These are phyloP conservation scores for Knoxia roxburghii DNA, from an alignment of 257 asterid genomes.

Conservation along the genomic window DNA sequence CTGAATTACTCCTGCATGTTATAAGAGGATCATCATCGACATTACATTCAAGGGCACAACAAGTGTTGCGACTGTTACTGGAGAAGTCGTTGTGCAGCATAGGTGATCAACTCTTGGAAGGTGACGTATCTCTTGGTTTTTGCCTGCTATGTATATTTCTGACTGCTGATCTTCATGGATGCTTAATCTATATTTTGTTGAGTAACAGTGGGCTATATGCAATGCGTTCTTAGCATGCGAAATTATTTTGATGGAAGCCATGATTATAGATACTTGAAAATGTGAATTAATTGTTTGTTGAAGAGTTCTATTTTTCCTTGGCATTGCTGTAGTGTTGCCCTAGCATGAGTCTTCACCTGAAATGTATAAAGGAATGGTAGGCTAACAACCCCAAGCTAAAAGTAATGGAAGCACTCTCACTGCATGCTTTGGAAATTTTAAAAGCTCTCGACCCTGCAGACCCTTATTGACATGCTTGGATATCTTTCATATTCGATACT, in stretches of 20 bases:
- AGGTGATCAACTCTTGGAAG: slow-evolving; percentile 49
- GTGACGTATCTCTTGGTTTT: slow-evolving; percentile 30
- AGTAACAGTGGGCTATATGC: background rate
- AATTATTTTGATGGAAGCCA: background rate
- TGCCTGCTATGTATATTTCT: background rate
- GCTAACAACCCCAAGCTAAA: background rate
- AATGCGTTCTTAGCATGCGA: background rate
- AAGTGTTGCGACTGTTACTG: slow-evolving; percentile 44
- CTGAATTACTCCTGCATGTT: slow-evolving; percentile 57
- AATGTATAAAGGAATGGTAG: background rate
- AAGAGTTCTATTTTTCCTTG: background rate
- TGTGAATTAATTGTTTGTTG: background rate
- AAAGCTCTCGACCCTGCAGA: background rate
- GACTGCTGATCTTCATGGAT: background rate
- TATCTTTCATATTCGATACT: background rate
- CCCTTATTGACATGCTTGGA: background rate
- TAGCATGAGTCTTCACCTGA: background rate
- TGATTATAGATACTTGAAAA: background rate
- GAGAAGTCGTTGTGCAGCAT: slow-evolving; percentile 43
- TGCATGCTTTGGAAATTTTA: background rate
- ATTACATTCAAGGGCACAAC: slow-evolving; percentile 67
- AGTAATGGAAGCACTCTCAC: background rate
- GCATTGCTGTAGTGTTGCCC: background rate
- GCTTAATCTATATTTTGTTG: background rate
- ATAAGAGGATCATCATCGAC: slow-evolving; percentile 63